Evolutionary conservation across 805 yeast species (phyloP).

Genomic region (Naumovozyma dairenensis): DNA sequence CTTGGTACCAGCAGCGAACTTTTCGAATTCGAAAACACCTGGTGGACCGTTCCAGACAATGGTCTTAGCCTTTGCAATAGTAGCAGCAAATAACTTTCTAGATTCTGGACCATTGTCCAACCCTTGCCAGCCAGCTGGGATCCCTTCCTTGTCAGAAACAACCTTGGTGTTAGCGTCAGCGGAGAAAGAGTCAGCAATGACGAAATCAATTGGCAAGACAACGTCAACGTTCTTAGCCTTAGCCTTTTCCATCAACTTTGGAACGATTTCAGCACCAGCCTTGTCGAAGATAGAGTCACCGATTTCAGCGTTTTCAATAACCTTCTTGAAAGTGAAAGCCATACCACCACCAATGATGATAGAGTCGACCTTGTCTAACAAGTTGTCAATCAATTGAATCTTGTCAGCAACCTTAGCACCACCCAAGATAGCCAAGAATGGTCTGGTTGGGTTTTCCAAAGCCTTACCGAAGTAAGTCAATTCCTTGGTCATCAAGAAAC

Average conservation of each 20-base stretch:
- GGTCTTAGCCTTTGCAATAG: conserved; percentile 91
- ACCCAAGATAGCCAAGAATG: conserved; percentile 97
- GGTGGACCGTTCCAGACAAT: conserved; percentile 99
- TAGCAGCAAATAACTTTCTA: conserved; percentile 63
- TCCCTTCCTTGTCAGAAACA: conserved; percentile 87
- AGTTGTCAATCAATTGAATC: conserved; percentile 96
- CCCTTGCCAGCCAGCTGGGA: conserved; percentile 93
- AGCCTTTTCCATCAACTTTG: conserved; percentile 87
- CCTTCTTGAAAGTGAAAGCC: conserved; percentile 99
- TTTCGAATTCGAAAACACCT: conserved; percentile 97
- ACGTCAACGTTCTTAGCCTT: conserved; percentile 91
- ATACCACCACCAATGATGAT: conserved; percentile 99
- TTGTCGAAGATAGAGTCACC: conserved; percentile 90
- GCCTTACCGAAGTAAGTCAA: conserved; percentile 95
- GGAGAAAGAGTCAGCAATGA: conserved; percentile 90
- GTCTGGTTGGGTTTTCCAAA: conserved; percentile 93
- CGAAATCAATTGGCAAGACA: conserved; percentile 91
- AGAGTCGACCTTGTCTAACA: conserved; percentile 88
- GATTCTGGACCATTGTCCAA: conserved; percentile 93
- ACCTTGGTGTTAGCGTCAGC: conserved; percentile 79
- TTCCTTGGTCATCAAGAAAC: conserved; percentile 96
- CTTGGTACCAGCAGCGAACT: conserved; percentile 88
- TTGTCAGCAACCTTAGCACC: conserved; percentile 99
- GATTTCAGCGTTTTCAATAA: conserved; percentile 71
- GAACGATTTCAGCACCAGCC: conserved; percentile 94